phyloP scores from a whole-genome alignment of 106 monocot species.

The Allium fistulosum region DNA sequence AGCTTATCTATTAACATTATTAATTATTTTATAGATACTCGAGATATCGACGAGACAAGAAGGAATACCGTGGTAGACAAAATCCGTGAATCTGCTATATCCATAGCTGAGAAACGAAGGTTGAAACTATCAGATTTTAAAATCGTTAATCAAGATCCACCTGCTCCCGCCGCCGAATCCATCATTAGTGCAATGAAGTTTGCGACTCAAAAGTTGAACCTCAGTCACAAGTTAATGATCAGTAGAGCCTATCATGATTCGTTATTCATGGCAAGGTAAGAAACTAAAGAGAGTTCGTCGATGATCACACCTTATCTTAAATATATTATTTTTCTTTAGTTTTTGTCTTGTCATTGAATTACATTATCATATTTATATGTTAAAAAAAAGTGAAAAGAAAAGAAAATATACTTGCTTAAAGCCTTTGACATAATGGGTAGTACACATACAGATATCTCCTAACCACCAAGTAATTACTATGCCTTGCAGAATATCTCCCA shows the following conservation, averaged over 20 bases:
- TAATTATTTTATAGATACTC: slow-evolving; percentile 48
- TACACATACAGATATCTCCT: not conserved
- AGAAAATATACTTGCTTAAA: no score
- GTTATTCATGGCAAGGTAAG: slow-evolving; percentile 95
- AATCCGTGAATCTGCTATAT: slow-evolving; percentile 61
- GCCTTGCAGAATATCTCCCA: slow-evolving; percentile 71
- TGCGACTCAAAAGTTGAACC: slow-evolving; percentile 56
- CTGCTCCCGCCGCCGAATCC: slow-evolving; percentile 53
- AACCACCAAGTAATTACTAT: not conserved
- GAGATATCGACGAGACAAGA: slow-evolving; percentile 92
- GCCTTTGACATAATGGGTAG: no score
- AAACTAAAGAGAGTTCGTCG: not conserved
- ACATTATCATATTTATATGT: not conserved
- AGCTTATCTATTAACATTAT: not conserved
- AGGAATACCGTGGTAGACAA: slow-evolving; percentile 68
- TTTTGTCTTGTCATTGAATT: not conserved
- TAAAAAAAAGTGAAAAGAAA: not conserved
- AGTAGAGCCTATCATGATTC: slow-evolving; percentile 99
- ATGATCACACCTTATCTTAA: not conserved
- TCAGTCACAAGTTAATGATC: slow-evolving; percentile 73
- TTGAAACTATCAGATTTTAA: slow-evolving; percentile 67
- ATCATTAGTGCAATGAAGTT: slow-evolving; percentile 54
- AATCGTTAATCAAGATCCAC: slow-evolving; percentile 93
- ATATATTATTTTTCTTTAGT: not conserved
- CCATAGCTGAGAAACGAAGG: slow-evolving; percentile 55